Evolutionary conservation across 208 protist species (phyloP), one percentile per base, ranked within the genome.

Genomic region (Leishmania gerbilli): DNA sequence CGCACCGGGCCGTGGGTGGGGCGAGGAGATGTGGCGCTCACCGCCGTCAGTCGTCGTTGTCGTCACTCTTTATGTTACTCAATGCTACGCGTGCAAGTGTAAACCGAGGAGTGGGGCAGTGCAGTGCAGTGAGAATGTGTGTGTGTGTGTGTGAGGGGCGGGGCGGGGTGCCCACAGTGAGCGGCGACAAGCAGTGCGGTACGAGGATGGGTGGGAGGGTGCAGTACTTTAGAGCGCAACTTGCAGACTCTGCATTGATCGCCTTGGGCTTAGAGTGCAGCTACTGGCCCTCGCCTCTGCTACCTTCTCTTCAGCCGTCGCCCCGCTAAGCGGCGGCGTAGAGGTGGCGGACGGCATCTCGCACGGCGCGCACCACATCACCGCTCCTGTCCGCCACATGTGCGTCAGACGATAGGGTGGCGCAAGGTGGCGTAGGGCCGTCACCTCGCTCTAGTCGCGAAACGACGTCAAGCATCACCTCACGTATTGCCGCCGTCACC

Each of bases 401-500:
- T 21, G 34, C 13, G 9, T 45, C 34, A 45, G 53, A 24, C 47
- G 56, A 60, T 62, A n/a, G n/a, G 4, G 71, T 21, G 2, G 51
- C 51, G 15, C 37, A 9, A 68, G 42, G 37, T 47, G 37, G 17
- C 37, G 55, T 15, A 19, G 15, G 53, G 34, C 40, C 24, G 37
- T 34, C 31, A 49, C 53, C 5, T 74, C 68, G 40, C 40, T 71
- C 19, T n/a, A 79, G 56, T 40, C 53, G 65, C 34, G 67, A 62
- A 17, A 74, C 17, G 19, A 64, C 62, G 31, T 2, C 56, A 31
- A 83, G 72, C 47, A 78, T 83, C 74, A 83, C 67, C 47, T 83
- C 79, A 47, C 79, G 74, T 60, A 64, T 45, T 56, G 64, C 49
- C 15, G 79, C 79, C 58, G 68, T 71, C 49, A 78, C 79, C 49